Evolutionary conservation across 805 yeast genomes (phyloP).

Genomic region (Wickerhamiella hasegawae): DNA sequence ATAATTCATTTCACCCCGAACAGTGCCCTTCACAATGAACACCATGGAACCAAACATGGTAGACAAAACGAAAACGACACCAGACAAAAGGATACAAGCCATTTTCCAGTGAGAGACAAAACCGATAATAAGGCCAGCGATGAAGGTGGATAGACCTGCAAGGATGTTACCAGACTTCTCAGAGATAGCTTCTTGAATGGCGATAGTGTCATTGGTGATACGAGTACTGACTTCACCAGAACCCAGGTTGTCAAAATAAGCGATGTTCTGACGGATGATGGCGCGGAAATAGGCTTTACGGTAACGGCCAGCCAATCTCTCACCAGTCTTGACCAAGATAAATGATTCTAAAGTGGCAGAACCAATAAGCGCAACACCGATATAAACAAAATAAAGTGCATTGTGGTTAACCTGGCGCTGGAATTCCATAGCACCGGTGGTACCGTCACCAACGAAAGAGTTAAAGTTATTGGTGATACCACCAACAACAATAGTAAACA

Average conservation of each 20-base stretch:
- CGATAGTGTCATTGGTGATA: slow-evolving; percentile 22
- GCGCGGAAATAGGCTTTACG: slow-evolving; percentile 21
- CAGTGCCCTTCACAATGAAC: slow-evolving; percentile 9
- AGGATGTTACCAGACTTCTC: slow-evolving; percentile 22
- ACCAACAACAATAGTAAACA: slow-evolving; percentile 24
- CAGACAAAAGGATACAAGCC: slow-evolving; percentile 19
- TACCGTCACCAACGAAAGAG: slow-evolving; percentile 14
- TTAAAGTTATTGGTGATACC: slow-evolving; percentile 21
- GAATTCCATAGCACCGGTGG: slow-evolving; percentile 17
- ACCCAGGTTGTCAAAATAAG: slow-evolving; percentile 24
- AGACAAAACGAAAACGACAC: slow-evolving; percentile 16
- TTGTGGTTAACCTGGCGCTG: slow-evolving; percentile 19
- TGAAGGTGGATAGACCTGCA: slow-evolving; percentile 21
- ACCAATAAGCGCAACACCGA: slow-evolving; percentile 20
- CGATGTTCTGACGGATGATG: slow-evolving; percentile 22
- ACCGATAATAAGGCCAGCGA: slow-evolving; percentile 21
- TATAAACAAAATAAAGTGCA: slow-evolving; percentile 23
- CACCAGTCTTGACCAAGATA: slow-evolving; percentile 23
- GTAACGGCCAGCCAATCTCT: slow-evolving; percentile 22
- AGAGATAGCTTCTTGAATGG: slow-evolving; percentile 25
- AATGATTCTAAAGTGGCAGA: slow-evolving; percentile 17
- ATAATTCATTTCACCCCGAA: slow-evolving; percentile 10
- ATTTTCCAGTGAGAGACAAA: slow-evolving; percentile 18
- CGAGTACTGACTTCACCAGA: slow-evolving; percentile 26
- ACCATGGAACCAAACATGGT: slow-evolving; percentile 15